Percentiles rank a stretch among this genome's conserved stretches.
phyloP scores from a whole-genome alignment of 2,329 filamentous ascomycete genomes.

The Myriosclerotinia curreyana region DNA sequence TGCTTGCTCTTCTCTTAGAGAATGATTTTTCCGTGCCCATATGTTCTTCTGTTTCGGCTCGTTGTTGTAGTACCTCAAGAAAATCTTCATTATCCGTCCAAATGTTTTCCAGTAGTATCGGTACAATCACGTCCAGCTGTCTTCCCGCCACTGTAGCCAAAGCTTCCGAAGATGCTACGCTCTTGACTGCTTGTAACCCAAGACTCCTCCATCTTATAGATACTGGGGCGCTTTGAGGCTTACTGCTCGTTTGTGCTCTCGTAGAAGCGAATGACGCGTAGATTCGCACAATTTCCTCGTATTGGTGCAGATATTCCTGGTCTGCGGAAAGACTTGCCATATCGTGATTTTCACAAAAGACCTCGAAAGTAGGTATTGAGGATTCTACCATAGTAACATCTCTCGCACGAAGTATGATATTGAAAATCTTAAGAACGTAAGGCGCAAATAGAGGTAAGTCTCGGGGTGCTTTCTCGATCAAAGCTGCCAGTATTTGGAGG shows the following conservation, averaged over 20 bases:
- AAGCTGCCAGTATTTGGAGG: conserved; percentile 82
- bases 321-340: conserved; percentile 81
- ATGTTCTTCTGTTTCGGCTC: conserved; percentile 66
- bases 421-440: conserved; percentile 80
- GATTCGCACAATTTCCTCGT: conserved; percentile 73
- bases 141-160: conserved; percentile 71
- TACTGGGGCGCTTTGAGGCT: conserved; percentile 64
- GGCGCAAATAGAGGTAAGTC: conserved; percentile 86
- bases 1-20: conserved; percentile 68
- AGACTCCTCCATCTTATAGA: conserved; percentile 74
- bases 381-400: conserved; percentile 93
- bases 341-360: conserved; percentile 87
- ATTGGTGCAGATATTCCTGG: conserved; percentile 76
- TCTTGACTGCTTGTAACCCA: conserved; percentile 75
- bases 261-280: conserved; percentile 80
- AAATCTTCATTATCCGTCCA: conserved; percentile 71
- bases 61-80: conserved; percentile 64
- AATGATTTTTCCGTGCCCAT: conserved; percentile 60
- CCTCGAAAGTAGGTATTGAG: conserved; percentile 79
- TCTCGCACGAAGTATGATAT: conserved; percentile 76
- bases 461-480: conserved; percentile 90
- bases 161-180: conserved; percentile 75
- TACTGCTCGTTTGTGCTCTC: conserved; percentile 50
- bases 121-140: conserved; percentile 75
- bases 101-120: conserved; percentile 82